A percentile compares a stretch with the other conserved stretches of the same genome.
phyloP scores from a whole-genome alignment of 2,329 filamentous ascomycete genomes.

The Alternaria ethzedia region DNA sequence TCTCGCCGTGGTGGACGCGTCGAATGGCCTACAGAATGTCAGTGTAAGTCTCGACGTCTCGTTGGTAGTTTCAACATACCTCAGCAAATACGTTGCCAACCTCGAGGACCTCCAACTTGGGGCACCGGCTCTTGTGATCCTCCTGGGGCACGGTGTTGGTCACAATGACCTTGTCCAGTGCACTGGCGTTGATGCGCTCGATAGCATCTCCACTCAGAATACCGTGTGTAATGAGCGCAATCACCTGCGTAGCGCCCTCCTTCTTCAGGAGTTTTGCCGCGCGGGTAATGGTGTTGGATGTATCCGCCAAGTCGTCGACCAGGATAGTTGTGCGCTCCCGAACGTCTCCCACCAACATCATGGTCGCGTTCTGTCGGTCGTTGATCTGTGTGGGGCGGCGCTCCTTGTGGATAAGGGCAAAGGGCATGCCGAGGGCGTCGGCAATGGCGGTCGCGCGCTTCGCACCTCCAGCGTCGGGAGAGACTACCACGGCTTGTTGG shows the following conservation, averaged over 20 bases:
- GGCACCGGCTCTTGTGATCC: constrained; percentile 77
- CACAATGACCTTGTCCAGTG: constrained; percentile 90
- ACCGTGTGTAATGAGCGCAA: constrained; percentile 91
- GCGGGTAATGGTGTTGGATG: constrained; percentile 94
- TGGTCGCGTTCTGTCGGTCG: constrained; percentile 79
- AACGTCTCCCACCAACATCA: constrained; percentile 94
- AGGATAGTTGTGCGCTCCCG: constrained; percentile 82
- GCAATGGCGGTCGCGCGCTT: constrained; percentile 96
- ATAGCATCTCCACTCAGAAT: constrained; percentile 96
- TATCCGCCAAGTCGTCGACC: constrained; percentile 93
- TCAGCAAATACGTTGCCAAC: constrained; percentile 90
- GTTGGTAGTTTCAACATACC: constrained; percentile 53
- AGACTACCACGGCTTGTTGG: constrained; percentile 88
- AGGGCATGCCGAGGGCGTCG: constrained; percentile 90
- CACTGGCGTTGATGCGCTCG: constrained; percentile 88
- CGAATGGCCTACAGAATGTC: constrained; percentile 71
- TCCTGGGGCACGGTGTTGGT: constrained; percentile 94
- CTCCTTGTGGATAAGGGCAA: constrained; percentile 98
- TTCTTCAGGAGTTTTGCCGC: constrained; percentile 97
- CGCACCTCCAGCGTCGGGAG: constrained; percentile 93
- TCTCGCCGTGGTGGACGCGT: constrained; percentile 95
- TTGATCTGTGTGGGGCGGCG: constrained; percentile 86
- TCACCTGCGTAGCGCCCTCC: constrained; percentile 86
- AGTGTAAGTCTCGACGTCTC: constrained; percentile 24
- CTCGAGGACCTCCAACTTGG: constrained; percentile 91